phyloP scores from a whole-genome alignment of 2,329 filamentous ascomycete genomes.

The Aureobasidium pullulans region DNA sequence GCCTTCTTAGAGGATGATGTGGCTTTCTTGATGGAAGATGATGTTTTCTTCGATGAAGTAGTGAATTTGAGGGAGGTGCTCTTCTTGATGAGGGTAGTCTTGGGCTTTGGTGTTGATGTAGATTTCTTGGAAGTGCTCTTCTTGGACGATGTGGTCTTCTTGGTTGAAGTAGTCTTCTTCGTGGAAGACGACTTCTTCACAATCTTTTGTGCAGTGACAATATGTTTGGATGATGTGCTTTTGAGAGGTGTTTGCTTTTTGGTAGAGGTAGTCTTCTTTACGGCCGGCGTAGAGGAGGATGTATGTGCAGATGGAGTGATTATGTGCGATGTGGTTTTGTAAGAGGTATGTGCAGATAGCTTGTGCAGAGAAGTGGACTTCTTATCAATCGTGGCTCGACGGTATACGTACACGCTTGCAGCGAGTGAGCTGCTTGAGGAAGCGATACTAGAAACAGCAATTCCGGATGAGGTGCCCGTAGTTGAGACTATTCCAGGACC shows the following conservation, averaged over 20 bases:
- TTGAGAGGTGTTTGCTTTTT: neutral
- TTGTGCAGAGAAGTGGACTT: neutral
- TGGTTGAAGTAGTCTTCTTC: neutral
- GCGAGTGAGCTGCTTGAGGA: neutral
- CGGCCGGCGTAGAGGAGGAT: neutral
- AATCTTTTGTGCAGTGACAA: neutral
- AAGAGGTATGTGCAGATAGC: neutral
- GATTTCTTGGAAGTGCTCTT: neutral
- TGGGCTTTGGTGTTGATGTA: neutral
- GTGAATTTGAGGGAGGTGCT: neutral
- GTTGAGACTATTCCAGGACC: neutral
- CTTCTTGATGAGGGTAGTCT: neutral
- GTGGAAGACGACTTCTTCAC: neutral
- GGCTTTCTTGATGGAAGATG: neutral
- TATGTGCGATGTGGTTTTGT: neutral
- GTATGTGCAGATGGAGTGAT: neutral
- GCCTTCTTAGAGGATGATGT: neutral
- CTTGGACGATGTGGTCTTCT: neutral
- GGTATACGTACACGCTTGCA: constrained; percentile 3
- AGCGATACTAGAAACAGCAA: neutral
- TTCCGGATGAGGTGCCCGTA: neutral
- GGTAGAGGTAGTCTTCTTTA: neutral
- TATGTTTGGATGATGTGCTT: neutral
- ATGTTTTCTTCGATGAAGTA: neutral
- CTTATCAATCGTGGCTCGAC: neutral